phyloP scores from a whole-genome alignment of 192 early-diverging fungal species.

The Chytriomyces confervae region DNA sequence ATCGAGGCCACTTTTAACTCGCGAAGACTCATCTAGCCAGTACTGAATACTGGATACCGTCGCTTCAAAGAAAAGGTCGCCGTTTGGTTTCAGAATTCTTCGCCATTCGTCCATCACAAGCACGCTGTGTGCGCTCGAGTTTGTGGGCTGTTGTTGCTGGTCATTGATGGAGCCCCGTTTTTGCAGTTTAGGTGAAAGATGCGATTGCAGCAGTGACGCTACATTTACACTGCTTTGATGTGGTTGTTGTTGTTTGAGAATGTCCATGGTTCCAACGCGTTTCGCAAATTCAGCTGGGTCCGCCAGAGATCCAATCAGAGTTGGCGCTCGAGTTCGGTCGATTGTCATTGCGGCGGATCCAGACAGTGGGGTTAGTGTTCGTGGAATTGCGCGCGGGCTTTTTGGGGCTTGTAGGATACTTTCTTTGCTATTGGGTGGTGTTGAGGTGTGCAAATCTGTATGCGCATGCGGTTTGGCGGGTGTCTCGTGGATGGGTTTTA shows the following conservation, averaged over 20 bases:
- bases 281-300: not conserved
- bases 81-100: constrained; percentile 17
- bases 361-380: no score
- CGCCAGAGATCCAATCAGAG: not conserved
- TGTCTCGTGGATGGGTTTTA: not conserved
- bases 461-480: not conserved
- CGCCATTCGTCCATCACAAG: constrained; percentile 1
- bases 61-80: constrained; percentile 10
- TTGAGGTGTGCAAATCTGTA: no score
- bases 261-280: no score
- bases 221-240: not conserved
- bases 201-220: not conserved
- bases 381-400: no score
- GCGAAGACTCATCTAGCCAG: not conserved
- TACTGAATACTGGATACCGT: not conserved
- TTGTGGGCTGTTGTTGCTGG: not conserved
- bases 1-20: not conserved
- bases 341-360: not conserved
- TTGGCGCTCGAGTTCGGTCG: not conserved
- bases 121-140: not conserved
- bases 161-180: not conserved
- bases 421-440: no score
- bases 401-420: no score
- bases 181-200: not conserved
- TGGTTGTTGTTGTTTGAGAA: not conserved